These are phyloP conservation scores for Coemansia guatemalensis DNA, from an alignment of 192 early-diverging fungal genomes.

Conservation along the genomic window DNA sequence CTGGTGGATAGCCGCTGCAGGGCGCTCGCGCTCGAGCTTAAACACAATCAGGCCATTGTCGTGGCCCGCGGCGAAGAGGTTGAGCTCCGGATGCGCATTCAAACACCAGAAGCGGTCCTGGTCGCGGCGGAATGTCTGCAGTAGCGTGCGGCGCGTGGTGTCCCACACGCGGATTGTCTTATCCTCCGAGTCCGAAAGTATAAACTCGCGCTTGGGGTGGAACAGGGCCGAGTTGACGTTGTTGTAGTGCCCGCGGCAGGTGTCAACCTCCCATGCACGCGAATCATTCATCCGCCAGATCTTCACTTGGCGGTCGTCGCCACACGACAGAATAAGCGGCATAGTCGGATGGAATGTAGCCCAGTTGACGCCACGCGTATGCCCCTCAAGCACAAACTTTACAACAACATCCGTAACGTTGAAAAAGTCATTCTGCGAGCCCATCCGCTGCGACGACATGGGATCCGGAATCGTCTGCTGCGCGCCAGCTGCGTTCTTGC, in stretches of 20 bases:
- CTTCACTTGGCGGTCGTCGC: constrained; percentile 97
- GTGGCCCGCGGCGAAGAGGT: constrained; percentile 97
- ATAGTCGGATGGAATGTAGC: constrained; percentile 95
- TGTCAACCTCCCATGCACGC: constrained; percentile 99
- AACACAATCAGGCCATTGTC: constrained; percentile 98
- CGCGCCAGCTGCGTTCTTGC: constrained; percentile 51
- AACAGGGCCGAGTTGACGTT: constrained; percentile 93
- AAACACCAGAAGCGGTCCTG: constrained; percentile 97
- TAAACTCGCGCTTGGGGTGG: constrained; percentile 95
- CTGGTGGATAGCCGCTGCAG: constrained; percentile 83
- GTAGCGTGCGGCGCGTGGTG: constrained; percentile 88
- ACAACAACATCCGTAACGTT: constrained; percentile 94
- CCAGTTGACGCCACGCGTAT: constrained; percentile 98
- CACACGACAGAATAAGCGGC: constrained; percentile 94
- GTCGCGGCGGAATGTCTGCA: constrained; percentile 96
- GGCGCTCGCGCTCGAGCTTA: constrained; percentile 97
- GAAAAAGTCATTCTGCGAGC: constrained; percentile 91
- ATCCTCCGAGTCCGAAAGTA: constrained; percentile 93
- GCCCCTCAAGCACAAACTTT: constrained; percentile 98
- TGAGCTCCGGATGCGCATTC: constrained; percentile 94
- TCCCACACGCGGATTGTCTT: constrained; percentile 99
- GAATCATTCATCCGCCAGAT: constrained; percentile 99
- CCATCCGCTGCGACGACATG: constrained; percentile 42
- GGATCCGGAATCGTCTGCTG: constrained; percentile 47
- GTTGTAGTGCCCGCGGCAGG: constrained; percentile 98